Conservation (phyloP, 139 green algal species). For the Eudorina sp. region DNA sequence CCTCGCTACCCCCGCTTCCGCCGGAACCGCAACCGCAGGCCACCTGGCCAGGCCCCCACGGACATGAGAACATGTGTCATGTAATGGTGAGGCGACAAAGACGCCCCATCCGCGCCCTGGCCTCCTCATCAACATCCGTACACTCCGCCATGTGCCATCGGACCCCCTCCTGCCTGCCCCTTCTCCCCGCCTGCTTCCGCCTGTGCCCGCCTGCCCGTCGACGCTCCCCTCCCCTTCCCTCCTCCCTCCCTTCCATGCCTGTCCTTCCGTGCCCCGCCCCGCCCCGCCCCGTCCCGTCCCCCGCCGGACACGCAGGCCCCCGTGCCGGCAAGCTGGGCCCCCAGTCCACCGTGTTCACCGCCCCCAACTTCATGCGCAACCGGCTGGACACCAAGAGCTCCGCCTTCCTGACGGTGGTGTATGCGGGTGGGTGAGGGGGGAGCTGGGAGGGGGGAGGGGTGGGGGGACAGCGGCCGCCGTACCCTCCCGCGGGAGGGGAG, state of each 20-base stretch:
- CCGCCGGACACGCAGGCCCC: slow-evolving; percentile 31
- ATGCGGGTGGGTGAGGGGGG: not conserved
- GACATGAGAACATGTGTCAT: not conserved
- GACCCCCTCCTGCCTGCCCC: no score
- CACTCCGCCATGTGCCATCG: no score
- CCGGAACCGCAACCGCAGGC: no score
- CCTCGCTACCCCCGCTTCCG: no score
- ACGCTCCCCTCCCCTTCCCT: not conserved
- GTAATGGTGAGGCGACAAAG: not conserved
- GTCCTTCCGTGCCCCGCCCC: no score
- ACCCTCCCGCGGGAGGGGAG: no score
- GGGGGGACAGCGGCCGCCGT: not conserved
- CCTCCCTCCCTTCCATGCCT: not conserved
- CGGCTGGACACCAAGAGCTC: slow-evolving; percentile 33
- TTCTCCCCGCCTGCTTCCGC: not conserved
- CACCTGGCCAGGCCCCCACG: no score
- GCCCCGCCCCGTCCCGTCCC: no score
- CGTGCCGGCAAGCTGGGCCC: slow-evolving; percentile 51
- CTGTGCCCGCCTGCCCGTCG: no score
- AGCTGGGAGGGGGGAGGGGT: not conserved
- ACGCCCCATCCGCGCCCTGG: no score
- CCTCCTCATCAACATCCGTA: no score
- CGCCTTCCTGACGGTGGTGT: slow-evolving; percentile 45
- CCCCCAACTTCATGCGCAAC: slow-evolving; percentile 51
- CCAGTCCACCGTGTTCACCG: slow-evolving; percentile 50